A percentile compares a stretch with the other conserved stretches of the same genome.
phyloP scores from a whole-genome alignment of 2,329 filamentous ascomycete species.

The Plenodomus lindquistii region DNA sequence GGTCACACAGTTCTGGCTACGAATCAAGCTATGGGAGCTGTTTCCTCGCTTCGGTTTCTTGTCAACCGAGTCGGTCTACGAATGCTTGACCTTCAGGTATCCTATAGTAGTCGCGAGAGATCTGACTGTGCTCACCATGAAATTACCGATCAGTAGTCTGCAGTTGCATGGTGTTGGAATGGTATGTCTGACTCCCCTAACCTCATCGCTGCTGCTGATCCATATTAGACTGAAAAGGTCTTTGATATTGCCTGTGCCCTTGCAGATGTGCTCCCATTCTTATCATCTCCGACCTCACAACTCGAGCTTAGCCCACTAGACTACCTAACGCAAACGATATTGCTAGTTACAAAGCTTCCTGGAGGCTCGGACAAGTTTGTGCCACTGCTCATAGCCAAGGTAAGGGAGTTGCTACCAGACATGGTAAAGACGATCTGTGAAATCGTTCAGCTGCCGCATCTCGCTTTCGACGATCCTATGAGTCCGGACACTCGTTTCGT shows the following conservation, averaged over 20 bases:
- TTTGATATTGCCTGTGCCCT: slow-evolving; percentile 38
- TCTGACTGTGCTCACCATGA: slow-evolving; percentile 50
- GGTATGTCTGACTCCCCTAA: slow-evolving; percentile 8
- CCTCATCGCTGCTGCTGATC: slow-evolving; percentile 4
- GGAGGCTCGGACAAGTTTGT: slow-evolving; percentile 30
- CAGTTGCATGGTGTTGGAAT: slow-evolving; percentile 35
- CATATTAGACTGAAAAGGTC: slow-evolving; percentile 34
- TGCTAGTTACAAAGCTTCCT: slow-evolving; percentile 25
- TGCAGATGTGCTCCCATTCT: slow-evolving; percentile 31
- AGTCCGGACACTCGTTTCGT: slow-evolving; percentile 26
- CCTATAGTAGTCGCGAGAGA: slow-evolving; percentile 66
- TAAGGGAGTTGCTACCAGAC: slow-evolving; percentile 30
- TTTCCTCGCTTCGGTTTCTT: slow-evolving; percentile 59
- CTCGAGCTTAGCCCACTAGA: slow-evolving; percentile 20
- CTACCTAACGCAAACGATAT: slow-evolving; percentile 22
- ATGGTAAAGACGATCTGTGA: slow-evolving; percentile 20
- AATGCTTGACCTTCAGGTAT: slow-evolving; percentile 65
- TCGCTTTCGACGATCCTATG: slow-evolving; percentile 19
- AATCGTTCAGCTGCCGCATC: slow-evolving; percentile 12
- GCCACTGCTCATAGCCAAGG: slow-evolving; percentile 29
- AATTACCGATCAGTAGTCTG: slow-evolving; percentile 25
- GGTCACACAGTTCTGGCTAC: slow-evolving; percentile 67
- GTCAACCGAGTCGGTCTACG: slow-evolving; percentile 52
- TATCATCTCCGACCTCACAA: slow-evolving; percentile 14
- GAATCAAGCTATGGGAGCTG: slow-evolving; percentile 66